phyloP scores from a whole-genome alignment of 371 early-diverging fungal genomes.

The Funneliformis caledonium region DNA sequence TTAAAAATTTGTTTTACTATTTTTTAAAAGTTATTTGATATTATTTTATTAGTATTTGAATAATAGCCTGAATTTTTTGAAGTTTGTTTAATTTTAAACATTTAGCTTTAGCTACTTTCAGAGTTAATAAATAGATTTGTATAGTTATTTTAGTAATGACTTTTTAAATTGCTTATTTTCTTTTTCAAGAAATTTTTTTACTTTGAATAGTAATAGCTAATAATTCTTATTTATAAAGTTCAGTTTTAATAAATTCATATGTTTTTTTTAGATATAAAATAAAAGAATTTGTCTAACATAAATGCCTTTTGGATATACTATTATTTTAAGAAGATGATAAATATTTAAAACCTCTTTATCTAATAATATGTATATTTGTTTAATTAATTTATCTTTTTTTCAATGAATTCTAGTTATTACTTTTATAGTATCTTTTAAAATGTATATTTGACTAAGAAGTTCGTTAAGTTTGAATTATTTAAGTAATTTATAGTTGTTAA shows the following conservation, averaged over 20 bases:
- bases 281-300: not conserved
- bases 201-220: not conserved
- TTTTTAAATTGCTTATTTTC: not conserved
- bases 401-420: too few relatives aligned
- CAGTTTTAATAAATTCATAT: too few relatives aligned
- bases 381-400: too few relatives aligned
- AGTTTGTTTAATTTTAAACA: not conserved
- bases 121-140: not conserved
- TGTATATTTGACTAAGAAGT: too few relatives aligned
- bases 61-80: not conserved
- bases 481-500: too few relatives aligned
- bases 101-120: not conserved
- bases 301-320: slow-evolving; percentile 2
- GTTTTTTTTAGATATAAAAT: not conserved
- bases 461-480: too few relatives aligned
- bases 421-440: too few relatives aligned
- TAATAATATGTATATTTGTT: too few relatives aligned
- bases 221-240: not conserved
- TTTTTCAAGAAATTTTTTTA: not conserved
- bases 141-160: not conserved
- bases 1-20: not conserved
- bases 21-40: not conserved
- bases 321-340: not conserved
- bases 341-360: too few relatives aligned
- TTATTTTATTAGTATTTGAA: not conserved